Evolutionary conservation across 179 eudicot species (phyloP).

Genomic region (Silene noctiflora): DNA sequence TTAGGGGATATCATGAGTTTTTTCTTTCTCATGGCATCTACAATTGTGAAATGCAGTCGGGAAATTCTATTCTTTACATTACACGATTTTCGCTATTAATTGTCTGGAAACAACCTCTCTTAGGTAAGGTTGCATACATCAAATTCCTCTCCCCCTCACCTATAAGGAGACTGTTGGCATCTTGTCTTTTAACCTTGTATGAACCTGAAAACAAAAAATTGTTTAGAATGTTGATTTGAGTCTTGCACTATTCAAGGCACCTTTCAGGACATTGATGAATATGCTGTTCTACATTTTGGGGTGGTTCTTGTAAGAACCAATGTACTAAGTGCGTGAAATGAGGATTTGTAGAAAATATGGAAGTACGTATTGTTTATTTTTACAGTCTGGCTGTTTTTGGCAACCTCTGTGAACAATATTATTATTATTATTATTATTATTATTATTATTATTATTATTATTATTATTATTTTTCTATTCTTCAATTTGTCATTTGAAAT

Average conservation of each 20-base stretch:
- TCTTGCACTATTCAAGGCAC: not conserved
- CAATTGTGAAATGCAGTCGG: not conserved
- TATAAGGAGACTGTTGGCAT: not conserved
- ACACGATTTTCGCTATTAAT: not conserved
- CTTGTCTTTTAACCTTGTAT: not conserved
- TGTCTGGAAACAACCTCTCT: not conserved
- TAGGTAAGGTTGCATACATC: not conserved
- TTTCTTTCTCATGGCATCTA: not conserved
- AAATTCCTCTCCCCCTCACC: no score
- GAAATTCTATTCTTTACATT: not conserved
- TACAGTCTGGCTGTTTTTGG: not conserved
- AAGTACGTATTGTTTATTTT: not conserved
- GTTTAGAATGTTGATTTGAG: not conserved
- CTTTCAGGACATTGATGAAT: not conserved
- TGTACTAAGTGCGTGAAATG: not conserved
- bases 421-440: no score
- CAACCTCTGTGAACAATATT: not conserved
- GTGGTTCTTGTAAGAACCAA: not conserved
- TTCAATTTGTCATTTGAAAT: slow-evolving; percentile 4
- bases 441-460: no score
- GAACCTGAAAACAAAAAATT: not conserved
- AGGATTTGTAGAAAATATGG: not conserved
- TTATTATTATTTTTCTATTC: not conserved
- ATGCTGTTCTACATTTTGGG: not conserved
- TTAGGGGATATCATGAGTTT: not conserved